Evolutionary conservation across 2,329 filamentous ascomycete species (phyloP).

Genomic region (Graphilbum sp.): DNA sequence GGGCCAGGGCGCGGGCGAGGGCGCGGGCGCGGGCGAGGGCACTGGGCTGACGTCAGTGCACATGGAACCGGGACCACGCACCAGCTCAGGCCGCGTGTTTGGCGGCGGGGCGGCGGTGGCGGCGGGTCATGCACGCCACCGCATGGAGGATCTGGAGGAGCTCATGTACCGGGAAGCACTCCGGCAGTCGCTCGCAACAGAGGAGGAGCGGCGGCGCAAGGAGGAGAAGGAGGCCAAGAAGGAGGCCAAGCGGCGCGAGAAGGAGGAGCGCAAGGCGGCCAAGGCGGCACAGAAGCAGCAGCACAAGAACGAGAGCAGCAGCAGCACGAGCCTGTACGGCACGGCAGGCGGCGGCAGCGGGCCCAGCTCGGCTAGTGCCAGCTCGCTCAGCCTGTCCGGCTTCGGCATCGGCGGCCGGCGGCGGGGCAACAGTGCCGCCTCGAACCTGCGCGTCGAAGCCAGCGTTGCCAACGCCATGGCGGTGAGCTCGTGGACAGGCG

Average conservation of each 20-base stretch:
- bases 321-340: constrained; percentile 26
- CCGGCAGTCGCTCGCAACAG: constrained; percentile 71
- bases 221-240: constrained; percentile 69
- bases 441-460: constrained; percentile 41
- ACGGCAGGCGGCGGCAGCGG: constrained; percentile 19
- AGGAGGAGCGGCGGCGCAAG: constrained; percentile 81
- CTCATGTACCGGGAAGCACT: constrained; percentile 99
- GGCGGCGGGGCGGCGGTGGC: background rate
- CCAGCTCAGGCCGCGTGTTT: constrained; percentile 13
- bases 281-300: constrained; percentile 38
- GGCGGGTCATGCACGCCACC: constrained; percentile 23
- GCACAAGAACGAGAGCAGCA: constrained; percentile 17
- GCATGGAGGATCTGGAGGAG: constrained; percentile 82
- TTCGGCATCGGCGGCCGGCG: constrained; percentile 38
- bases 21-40: constrained; percentile 10
- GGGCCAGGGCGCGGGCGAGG: constrained; percentile 12
- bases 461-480: constrained; percentile 23
- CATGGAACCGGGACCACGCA: constrained; percentile 18
- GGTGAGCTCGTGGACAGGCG: no score
- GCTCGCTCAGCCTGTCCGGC: constrained; percentile 45
- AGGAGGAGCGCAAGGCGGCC: constrained; percentile 64
- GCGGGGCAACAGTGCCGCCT: constrained; percentile 42
- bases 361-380: constrained; percentile 39
- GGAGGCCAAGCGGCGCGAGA: constrained; percentile 70
- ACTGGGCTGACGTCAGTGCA: no score